Base-by-base conservation (phyloP, 495 filamentous ascomycete genomes). In the Aspergillus taichungensis region DNA sequence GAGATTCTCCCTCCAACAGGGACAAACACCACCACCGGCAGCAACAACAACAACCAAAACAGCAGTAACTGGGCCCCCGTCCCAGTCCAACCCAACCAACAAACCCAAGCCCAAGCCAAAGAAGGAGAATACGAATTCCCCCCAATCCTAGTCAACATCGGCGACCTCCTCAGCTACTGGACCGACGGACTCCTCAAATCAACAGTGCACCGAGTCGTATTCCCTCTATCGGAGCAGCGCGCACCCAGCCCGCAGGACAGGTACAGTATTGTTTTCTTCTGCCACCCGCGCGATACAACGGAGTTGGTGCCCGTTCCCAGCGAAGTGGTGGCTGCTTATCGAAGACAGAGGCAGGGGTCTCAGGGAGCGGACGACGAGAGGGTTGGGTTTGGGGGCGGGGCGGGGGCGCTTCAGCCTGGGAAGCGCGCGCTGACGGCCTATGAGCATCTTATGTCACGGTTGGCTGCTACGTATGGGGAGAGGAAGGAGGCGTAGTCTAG, bases 211-310 rank as follows among this genome's bases (percentile, higher is more conserved):
- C 71, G 92, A 27, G 92, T 98, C 13, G 77, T 94, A 9, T 94
- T 94, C 41, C 81, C 88, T 0, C 47, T 68, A 6, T 50, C 56
- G 1, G 69, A 73, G 46, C 66, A 65, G 50, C 54, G 43, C 37
- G 52, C 53, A 13, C 63, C 55, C 6, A 68, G 67, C 6, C 69
- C 72, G 3, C 76, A 77, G 47, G 88, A 95, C 62, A 66, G 91
- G 43, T 96, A 95, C 61, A 88, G 82, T 40, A 82, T 97, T 48
- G 92, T 80, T 9, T 97, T 85, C 56, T 96, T 96, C 57, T 94
- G 88, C 51, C 91, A 97, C 64, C 92, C 91, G 9, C 64, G 82
- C 13, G 76, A 88, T 53, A 61, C 71, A 1, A 85, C 80, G n/a
- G 66, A 76, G 55, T 62, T 97, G 47, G 78, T 75, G 30, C 67